Evolutionary conservation across 345 rosid genomes (phyloP).

Genomic region (Cardamine occulta): DNA sequence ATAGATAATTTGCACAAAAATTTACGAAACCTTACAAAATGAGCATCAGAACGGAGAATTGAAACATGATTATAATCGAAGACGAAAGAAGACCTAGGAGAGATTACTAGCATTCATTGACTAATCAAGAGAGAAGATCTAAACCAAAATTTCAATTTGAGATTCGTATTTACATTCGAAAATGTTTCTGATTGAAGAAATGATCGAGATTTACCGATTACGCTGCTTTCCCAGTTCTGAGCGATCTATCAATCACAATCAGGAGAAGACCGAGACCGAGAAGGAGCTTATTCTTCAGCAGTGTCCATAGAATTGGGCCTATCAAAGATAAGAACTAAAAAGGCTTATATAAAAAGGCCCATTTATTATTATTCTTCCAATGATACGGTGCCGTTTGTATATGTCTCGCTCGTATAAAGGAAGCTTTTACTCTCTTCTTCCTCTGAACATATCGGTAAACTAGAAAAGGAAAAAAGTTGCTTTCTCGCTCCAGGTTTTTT

Average conservation of each 20-base stretch:
- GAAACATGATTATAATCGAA: slow-evolving; percentile 7
- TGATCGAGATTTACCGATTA: slow-evolving; percentile 30
- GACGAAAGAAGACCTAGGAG: slow-evolving; percentile 23
- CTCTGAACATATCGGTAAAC: background rate
- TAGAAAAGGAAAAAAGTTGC: slow-evolving; percentile 10
- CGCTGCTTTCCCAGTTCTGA: slow-evolving; percentile 3
- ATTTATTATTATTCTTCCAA: background rate
- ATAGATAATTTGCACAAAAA: too few relatives aligned
- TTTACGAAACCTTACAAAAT: background rate
- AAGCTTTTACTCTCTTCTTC: slow-evolving; percentile 27
- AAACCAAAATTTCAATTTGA: background rate
- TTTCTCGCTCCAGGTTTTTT: background rate
- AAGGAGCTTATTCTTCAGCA: background rate
- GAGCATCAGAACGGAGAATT: background rate
- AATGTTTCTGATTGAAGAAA: background rate
- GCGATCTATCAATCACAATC: slow-evolving; percentile 13
- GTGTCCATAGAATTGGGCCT: background rate
- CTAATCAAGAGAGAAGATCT: slow-evolving; percentile 4
- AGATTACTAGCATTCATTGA: background rate
- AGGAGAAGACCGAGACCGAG: background rate
- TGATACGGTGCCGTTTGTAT: background rate
- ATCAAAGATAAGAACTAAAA: background rate
- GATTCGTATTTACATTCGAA: background rate
- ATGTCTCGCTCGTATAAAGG: background rate
- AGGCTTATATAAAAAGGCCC: background rate